Evolutionary conservation across 2,329 filamentous ascomycete genomes (phyloP).

Genomic region (Cladophialophora psammophila): DNA sequence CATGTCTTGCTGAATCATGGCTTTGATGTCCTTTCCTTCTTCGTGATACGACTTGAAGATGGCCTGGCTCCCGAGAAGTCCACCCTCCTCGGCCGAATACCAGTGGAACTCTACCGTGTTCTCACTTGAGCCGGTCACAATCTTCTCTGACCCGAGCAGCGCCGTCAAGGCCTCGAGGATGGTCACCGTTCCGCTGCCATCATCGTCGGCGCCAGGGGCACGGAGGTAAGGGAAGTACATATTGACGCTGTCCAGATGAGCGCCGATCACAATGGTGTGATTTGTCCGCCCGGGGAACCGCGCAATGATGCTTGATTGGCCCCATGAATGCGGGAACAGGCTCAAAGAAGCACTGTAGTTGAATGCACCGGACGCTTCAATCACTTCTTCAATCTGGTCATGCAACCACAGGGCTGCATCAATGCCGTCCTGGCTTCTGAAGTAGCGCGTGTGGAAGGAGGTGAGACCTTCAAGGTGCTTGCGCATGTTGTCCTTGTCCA

Average conservation of each 20-base stretch:
- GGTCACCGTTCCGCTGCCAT: constrained; percentile 90
- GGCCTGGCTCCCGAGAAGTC: constrained; percentile 84
- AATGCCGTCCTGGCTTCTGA: constrained; percentile 69
- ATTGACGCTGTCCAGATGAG: constrained; percentile 96
- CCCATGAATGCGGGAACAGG: constrained; percentile 83
- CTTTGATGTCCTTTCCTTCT: constrained; percentile 77
- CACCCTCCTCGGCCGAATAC: constrained; percentile 91
- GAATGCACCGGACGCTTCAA: constrained; percentile 74
- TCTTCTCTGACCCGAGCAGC: constrained; percentile 74
- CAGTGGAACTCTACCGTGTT: constrained; percentile 98
- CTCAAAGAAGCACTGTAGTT: constrained; percentile 71
- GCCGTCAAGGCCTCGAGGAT: constrained; percentile 90
- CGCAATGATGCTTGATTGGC: constrained; percentile 88
- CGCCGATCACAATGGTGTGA: constrained; percentile 85
- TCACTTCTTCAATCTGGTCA: constrained; percentile 73
- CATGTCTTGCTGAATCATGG: constrained; percentile 99
- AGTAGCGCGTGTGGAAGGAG: constrained; percentile 65
- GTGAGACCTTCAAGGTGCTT: constrained; percentile 76
- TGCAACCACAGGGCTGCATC: constrained; percentile 90
- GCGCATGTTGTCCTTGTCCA: constrained; percentile 79
- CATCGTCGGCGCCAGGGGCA: constrained; percentile 93
- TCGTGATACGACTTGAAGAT: constrained; percentile 85
- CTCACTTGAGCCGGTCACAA: constrained; percentile 72
- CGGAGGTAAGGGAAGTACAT: constrained; percentile 83
- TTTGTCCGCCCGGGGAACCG: constrained; percentile 86